Conservation (phyloP, 2,329 filamentous ascomycete genomes). For the Helicocarpus griseus region DNA sequence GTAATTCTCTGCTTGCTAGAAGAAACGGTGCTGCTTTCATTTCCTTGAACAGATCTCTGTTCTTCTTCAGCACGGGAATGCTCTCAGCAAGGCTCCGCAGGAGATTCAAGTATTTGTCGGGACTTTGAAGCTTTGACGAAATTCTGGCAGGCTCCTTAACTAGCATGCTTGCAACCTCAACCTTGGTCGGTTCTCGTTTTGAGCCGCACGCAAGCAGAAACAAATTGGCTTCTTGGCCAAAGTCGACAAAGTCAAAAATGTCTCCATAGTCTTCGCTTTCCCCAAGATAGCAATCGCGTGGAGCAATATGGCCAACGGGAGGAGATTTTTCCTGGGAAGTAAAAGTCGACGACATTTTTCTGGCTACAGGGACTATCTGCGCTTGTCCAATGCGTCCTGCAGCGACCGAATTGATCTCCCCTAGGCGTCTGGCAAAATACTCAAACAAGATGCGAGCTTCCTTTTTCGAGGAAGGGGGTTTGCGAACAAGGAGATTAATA, state of each 20-base stretch:
- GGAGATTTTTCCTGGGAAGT: constrained; percentile 32
- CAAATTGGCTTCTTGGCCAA: constrained; percentile 74
- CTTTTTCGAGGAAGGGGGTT: constrained; percentile 57
- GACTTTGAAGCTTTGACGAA: constrained; percentile 65
- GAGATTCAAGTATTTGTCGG: constrained; percentile 78
- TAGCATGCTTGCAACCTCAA: constrained; percentile 75
- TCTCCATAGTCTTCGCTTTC: constrained; percentile 63
- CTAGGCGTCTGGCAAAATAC: constrained; percentile 71
- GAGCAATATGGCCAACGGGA: constrained; percentile 50
- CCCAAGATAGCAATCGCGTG: constrained; percentile 72
- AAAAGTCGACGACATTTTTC: constrained; percentile 20
- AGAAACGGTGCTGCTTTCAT: constrained; percentile 71
- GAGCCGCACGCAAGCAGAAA: constrained; percentile 85
- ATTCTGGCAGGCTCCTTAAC: constrained; percentile 74
- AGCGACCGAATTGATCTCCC: constrained; percentile 58
- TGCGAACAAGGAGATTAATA: constrained; percentile 59
- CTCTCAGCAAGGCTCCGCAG: constrained; percentile 72
- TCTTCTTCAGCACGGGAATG: constrained; percentile 58
- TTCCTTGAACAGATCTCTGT: constrained; percentile 66
- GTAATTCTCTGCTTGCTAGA: constrained; percentile 70
- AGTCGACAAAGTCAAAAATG: constrained; percentile 96
- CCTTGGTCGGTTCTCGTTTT: constrained; percentile 79
- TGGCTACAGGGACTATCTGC: constrained; percentile 60
- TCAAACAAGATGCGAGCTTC: constrained; percentile 66
- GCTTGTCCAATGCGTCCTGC: constrained; percentile 54